Evolutionary conservation across 2,329 filamentous ascomycete genomes (phyloP), one percentile per base, ranked within the genome.

Genomic region (Cytospora leucostoma): DNA sequence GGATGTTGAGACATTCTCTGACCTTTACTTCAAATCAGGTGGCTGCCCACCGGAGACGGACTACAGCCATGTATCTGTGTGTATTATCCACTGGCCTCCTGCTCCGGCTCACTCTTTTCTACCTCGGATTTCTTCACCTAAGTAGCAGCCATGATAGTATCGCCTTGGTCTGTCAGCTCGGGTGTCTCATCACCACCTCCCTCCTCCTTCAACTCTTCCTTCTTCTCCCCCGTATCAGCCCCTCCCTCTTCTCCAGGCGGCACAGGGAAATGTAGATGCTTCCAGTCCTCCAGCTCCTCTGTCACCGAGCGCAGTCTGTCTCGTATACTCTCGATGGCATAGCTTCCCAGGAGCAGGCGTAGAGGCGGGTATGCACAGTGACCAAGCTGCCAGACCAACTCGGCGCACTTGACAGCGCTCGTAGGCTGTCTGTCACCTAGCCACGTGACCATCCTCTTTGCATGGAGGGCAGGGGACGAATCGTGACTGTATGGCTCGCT

Each of bases 341-440:
- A 98, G 68, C 88, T 96, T 0, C 95, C 95, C 32, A 98, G 77
- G n/a, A 97, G 79, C 64, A 99, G 77, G 38, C 95, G 80, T 67
- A 98, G 75, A 0, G 95, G 95, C 56, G 95, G 95, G 73, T 93
- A 97, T n/a, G 88, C 89, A 77, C 94, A 98, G 79, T 98, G 95
- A 0, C 89, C 95, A 51, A 98, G 78, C 79, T 97, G 88, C 95
- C 95, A 98, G 7, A 97, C 89, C 62, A 98, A 79, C 79, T 98
- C 93, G 3, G 93, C 93, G 65, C 93, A 94, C 76, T 96, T 97
- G 61, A 97, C 89, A 0, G 92, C 92, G 74, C 92, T 96, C 13
- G 93, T 95, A 5, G 94, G 94, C 75, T 98, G 94, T 66, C 92
- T 86, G 72, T 97, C 92, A 17, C 91, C 92, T 21, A 98, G 81